phyloP scores from a whole-genome alignment of 2,329 filamentous ascomycete genomes.

The Escovopsis sp. region DNA sequence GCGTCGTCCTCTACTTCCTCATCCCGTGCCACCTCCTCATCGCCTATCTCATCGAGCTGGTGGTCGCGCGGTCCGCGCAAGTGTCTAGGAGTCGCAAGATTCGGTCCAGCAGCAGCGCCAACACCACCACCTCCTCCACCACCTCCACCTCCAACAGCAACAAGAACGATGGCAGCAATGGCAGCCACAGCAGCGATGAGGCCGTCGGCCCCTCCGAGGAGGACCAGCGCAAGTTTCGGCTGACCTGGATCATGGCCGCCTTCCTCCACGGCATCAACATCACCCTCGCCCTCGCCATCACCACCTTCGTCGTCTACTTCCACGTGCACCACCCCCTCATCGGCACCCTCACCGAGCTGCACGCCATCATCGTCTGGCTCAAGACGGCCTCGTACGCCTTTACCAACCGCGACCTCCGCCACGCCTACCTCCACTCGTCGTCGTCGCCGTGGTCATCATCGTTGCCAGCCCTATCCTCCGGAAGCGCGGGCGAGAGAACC shows the following conservation, averaged over 20 bases:
- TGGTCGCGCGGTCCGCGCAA: constrained; percentile 66
- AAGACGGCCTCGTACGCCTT: constrained; percentile 94
- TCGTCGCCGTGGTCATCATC: no score
- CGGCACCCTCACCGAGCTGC: constrained; percentile 76
- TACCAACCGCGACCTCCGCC: constrained; percentile 87
- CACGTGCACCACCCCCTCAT: constrained; percentile 87
- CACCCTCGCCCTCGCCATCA: constrained; percentile 62
- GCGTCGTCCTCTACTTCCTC: constrained; percentile 64
- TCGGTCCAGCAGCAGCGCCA: no score
- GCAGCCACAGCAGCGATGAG: constrained; percentile 24
- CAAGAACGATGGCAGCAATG: no score
- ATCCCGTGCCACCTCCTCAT: constrained; percentile 84
- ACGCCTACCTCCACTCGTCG: constrained; percentile 62
- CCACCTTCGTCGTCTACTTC: constrained; percentile 77
- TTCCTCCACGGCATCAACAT: constrained; percentile 73
- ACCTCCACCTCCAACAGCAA: no score
- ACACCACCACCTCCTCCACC: no score
- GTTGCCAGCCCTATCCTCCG: no score
- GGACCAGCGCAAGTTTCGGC: constrained; percentile 49
- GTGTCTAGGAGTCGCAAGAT: constrained; percentile 39
- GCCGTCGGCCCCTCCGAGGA: constrained; percentile 35
- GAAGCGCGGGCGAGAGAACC: no score
- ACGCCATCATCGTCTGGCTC: constrained; percentile 89
- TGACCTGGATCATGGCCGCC: constrained; percentile 67
- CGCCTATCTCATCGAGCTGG: constrained; percentile 77